These are phyloP conservation scores for Aurantiochytrium sp. DNA, from an alignment of 108 stramenopile species.

Conservation along the genomic window DNA sequence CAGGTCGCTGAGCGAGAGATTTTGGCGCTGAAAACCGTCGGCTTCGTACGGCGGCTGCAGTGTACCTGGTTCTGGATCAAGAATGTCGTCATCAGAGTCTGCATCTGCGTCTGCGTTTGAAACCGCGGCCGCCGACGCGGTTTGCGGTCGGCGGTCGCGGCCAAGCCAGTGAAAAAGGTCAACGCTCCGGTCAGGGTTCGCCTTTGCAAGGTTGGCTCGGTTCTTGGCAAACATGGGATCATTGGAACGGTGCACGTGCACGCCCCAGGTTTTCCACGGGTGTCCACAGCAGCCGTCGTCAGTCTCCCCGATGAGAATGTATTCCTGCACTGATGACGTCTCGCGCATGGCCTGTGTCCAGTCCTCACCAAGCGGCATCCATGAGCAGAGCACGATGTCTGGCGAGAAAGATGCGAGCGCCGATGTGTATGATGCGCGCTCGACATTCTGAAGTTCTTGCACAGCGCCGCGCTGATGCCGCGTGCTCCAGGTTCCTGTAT, in stretches of 20 bases:
- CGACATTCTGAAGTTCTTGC: neutral
- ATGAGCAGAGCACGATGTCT: neutral
- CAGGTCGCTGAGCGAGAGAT: neutral
- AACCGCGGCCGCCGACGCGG: neutral
- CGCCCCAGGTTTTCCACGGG: slow-evolving; percentile 7
- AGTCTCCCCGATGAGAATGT: neutral
- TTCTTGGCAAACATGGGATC: neutral
- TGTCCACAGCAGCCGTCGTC: slow-evolving; percentile 10
- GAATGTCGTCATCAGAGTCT: neutral
- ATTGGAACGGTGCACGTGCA: neutral
- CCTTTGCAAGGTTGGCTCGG: neutral
- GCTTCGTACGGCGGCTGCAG: neutral
- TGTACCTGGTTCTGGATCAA: neutral
- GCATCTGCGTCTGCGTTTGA: neutral
- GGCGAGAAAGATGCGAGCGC: neutral
- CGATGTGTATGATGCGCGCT: neutral
- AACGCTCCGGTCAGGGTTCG: neutral
- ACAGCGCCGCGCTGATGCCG: neutral
- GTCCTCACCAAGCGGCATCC: slow-evolving; percentile 9
- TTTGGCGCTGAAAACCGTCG: neutral
- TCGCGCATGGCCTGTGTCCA: neutral
- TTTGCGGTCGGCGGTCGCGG: neutral
- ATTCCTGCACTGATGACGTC: neutral
- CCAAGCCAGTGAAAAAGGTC: slow-evolving; percentile 10
- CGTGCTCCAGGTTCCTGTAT: neutral